Percentiles rank a stretch among this genome's conserved stretches.
phyloP scores from a whole-genome alignment of 2,329 filamentous ascomycete genomes.

The Penicillium sp. region DNA sequence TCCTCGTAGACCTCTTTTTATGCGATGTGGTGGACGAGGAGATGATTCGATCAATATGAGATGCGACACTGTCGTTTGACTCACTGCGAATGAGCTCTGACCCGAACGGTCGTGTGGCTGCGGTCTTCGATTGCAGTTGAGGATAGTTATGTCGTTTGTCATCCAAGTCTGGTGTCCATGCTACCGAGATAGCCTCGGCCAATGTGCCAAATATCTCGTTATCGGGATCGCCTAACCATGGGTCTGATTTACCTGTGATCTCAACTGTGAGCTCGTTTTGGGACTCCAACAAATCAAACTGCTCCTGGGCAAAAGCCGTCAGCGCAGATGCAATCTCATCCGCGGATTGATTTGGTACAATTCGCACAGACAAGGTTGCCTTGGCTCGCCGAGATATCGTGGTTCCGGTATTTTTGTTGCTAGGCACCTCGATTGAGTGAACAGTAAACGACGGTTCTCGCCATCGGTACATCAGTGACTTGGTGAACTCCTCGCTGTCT shows the following conservation, averaged over 20 bases:
- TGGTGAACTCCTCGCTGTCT: conserved; percentile 67
- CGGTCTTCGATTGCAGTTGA: conserved; percentile 19
- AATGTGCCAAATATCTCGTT: conserved; percentile 90
- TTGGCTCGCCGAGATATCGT: conserved; percentile 81
- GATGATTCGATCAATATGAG: conserved; percentile 37
- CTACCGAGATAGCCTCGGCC: conserved; percentile 76
- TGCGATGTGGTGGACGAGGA: conserved; percentile 36
- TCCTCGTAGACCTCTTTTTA: conserved; percentile 25
- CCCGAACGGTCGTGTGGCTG: conserved; percentile 15
- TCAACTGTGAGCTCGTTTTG: conserved; percentile 76
- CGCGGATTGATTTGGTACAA: conserved; percentile 90
- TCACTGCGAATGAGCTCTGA: conserved; percentile 28
- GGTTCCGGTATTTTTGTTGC: conserved; percentile 80
- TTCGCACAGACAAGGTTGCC: conserved; percentile 80
- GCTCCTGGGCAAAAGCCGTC: conserved; percentile 61
- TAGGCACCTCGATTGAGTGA: conserved; percentile 80
- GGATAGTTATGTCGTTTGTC: conserved; percentile 33
- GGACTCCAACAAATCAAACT: conserved; percentile 72
- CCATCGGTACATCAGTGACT: conserved; percentile 89
- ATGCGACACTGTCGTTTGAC: conserved; percentile 38
- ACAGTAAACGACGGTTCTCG: conserved; percentile 91
- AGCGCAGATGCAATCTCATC: conserved; percentile 68
- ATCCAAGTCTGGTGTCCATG: conserved; percentile 60
- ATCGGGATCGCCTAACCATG: conserved; percentile 88
- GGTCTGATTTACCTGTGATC: conserved; percentile 90